These are phyloP conservation scores for Daldinia decipiens DNA, from an alignment of 495 filamentous ascomycete genomes.

Conservation along the genomic window DNA sequence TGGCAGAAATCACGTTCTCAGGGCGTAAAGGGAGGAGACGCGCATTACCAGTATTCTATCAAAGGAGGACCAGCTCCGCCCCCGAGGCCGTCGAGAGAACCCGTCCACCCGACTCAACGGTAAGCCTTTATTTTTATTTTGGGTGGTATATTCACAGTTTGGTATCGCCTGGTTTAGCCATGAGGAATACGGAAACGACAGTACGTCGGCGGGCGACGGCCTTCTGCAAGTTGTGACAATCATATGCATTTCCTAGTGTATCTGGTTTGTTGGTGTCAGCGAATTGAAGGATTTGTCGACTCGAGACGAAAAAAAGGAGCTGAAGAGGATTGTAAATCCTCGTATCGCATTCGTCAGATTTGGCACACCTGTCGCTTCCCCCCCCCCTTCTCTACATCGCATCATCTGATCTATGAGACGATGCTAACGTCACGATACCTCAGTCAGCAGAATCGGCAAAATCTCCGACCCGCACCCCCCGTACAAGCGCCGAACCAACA, in stretches of 20 bases:
- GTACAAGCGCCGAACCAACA: constrained; percentile 47
- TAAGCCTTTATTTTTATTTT: constrained; percentile 28
- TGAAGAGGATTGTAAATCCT: constrained; percentile 34
- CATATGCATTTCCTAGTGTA: constrained; percentile 27
- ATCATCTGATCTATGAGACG: constrained; percentile 18
- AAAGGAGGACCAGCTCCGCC: constrained; percentile 42
- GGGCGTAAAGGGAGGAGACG: constrained; percentile 44
- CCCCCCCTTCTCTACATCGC: constrained; percentile 15
- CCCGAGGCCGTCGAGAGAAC: constrained; percentile 31
- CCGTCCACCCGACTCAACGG: constrained; percentile 28
- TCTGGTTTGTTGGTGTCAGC: constrained; percentile 14
- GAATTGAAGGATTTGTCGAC: constrained; percentile 24
- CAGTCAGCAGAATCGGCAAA: constrained; percentile 37
- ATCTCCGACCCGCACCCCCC: constrained; percentile 38
- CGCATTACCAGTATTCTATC: constrained; percentile 45
- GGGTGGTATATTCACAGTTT: constrained; percentile 8
- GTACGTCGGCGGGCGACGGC: constrained; percentile 11
- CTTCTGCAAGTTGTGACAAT: constrained; percentile 27
- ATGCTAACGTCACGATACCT: constrained; percentile 42
- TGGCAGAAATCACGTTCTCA: constrained; percentile 46
- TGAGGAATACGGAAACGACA: not conserved
- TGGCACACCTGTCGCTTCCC: constrained; percentile 20
- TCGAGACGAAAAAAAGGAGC: constrained; percentile 10
- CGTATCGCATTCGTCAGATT: constrained; percentile 24
- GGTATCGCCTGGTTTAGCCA: not conserved